Percentiles rank a stretch among this genome's conserved stretches.
phyloP scores from a whole-genome alignment of 2,329 filamentous ascomycete species.

The Balansia obtecta region DNA sequence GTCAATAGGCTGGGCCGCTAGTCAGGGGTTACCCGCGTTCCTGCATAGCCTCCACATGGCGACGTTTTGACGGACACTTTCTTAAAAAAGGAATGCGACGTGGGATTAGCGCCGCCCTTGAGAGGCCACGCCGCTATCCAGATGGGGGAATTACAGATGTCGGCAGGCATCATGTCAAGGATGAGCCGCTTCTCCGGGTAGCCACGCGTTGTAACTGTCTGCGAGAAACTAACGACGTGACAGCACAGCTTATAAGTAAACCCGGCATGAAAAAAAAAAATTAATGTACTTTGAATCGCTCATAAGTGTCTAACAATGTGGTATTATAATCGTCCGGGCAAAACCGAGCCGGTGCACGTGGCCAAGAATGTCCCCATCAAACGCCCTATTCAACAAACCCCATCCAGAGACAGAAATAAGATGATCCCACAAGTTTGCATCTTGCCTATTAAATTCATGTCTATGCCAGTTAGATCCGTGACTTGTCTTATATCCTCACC shows the following conservation, averaged over 20 bases:
- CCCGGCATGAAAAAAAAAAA: background rate
- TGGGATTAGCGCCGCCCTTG: background rate
- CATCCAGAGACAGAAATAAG: background rate
- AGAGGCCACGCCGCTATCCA: too few species aligned
- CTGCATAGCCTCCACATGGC: background rate
- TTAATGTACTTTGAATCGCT: background rate
- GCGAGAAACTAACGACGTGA: too few species aligned
- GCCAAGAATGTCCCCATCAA: background rate
- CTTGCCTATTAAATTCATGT: background rate
- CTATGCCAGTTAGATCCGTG: background rate
- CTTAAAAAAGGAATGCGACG: background rate
- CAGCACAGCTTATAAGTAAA: background rate
- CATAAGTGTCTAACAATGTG: conserved; percentile 6
- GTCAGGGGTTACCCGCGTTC: conserved; percentile 1
- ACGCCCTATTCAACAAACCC: background rate
- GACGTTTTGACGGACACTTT: background rate
- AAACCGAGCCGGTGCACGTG: background rate
- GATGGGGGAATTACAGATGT: too few species aligned
- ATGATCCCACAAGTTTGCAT: background rate
- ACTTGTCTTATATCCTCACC: conserved; percentile 11
- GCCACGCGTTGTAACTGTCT: too few species aligned
- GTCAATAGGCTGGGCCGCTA: background rate
- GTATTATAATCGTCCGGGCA: conserved; percentile 7
- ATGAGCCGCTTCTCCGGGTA: too few species aligned
- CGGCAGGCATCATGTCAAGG: too few species aligned